These are phyloP conservation scores for Centella asiatica DNA, from an alignment of 129 eudicot genomes.

Conservation along the genomic window DNA sequence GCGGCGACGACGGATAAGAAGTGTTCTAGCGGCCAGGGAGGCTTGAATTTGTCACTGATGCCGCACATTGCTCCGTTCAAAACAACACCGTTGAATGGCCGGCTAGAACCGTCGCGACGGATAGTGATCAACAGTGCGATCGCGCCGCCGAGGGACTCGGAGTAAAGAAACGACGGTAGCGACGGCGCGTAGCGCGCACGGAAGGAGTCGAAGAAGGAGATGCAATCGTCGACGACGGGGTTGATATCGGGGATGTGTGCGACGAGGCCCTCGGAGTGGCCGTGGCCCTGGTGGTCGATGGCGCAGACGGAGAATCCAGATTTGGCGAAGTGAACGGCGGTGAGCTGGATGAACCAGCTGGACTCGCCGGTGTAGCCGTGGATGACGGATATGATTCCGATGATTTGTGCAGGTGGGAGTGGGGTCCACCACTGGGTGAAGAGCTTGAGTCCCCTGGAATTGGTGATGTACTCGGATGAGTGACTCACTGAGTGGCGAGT, in stretches of 20 bases:
- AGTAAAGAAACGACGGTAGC: conserved; percentile 71
- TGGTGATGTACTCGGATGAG: conserved; percentile 53
- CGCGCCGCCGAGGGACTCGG: conserved; percentile 94
- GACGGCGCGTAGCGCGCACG: conserved; percentile 47
- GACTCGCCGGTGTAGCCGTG: conserved; percentile 97
- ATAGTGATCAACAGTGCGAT: conserved; percentile 72
- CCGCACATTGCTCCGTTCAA: conserved; percentile 97
- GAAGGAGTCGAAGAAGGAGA: conserved; percentile 51
- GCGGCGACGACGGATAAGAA: conserved; percentile 53
- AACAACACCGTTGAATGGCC: conserved; percentile 58
- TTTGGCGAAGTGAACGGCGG: conserved; percentile 71
- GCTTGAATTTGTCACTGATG: conserved; percentile 80
- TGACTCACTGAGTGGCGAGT: conserved; percentile 55
- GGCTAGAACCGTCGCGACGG: conserved; percentile 30
- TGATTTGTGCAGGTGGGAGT: conserved; percentile 30
- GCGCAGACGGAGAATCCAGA: conserved; percentile 88
- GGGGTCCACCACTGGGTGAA: conserved; percentile 97
- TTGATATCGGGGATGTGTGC: conserved; percentile 71
- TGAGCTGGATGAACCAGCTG: conserved; percentile 80
- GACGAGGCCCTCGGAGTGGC: conserved; percentile 71
- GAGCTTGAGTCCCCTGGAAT: conserved; percentile 61
- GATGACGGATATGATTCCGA: conserved; percentile 55
- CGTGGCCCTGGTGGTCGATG: conserved; percentile 95
- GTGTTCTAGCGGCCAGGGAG: conserved; percentile 96
- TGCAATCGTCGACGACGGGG: conserved; percentile 77